Evolutionary conservation across 768 basidiomycete species (phyloP).

Genomic region (Tylopilus subfusipes): DNA sequence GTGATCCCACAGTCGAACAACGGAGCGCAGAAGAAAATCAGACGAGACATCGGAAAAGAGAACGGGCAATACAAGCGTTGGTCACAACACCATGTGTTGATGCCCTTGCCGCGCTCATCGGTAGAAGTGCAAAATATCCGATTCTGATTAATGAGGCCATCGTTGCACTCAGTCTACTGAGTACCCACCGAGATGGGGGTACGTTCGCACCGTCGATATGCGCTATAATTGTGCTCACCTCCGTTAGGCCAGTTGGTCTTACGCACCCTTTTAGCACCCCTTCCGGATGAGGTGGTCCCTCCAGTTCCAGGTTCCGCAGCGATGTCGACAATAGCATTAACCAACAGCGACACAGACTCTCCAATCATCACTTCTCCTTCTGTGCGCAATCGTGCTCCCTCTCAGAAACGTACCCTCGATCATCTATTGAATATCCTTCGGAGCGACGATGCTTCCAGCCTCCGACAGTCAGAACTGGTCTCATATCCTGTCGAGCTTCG

Average conservation of each 20-base stretch:
- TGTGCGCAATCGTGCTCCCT: slow-evolving; percentile 35
- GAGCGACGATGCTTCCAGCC: slow-evolving; percentile 37
- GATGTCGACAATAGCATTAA: slow-evolving; percentile 38
- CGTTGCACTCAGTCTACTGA: slow-evolving; percentile 75
- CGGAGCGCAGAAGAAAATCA: slow-evolving; percentile 32
- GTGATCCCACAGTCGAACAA: slow-evolving; percentile 35
- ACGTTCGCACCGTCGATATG: neutral
- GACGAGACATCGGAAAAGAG: slow-evolving; percentile 47
- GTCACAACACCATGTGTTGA: slow-evolving; percentile 52
- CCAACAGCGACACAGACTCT: slow-evolving; percentile 44
- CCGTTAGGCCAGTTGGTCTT: slow-evolving; percentile 58
- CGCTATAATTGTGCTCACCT: slow-evolving; percentile 2
- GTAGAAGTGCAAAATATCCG: slow-evolving; percentile 75
- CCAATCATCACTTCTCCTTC: slow-evolving; percentile 46
- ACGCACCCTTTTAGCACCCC: slow-evolving; percentile 51
- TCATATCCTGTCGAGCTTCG: slow-evolving; percentile 74
- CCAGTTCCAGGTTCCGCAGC: slow-evolving; percentile 31
- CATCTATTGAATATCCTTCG: slow-evolving; percentile 62
- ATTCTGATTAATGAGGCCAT: slow-evolving; percentile 87
- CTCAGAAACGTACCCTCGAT: slow-evolving; percentile 60
- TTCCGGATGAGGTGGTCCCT: slow-evolving; percentile 40
- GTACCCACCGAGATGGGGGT: slow-evolving; percentile 65
- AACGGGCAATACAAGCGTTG: slow-evolving; percentile 51
- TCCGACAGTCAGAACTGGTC: slow-evolving; percentile 30
- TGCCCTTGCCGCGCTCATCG: slow-evolving; percentile 67